Evolutionary conservation across 768 basidiomycete species (phyloP), one percentile per base, ranked within the genome.

Genomic region (Trametes maxima): DNA sequence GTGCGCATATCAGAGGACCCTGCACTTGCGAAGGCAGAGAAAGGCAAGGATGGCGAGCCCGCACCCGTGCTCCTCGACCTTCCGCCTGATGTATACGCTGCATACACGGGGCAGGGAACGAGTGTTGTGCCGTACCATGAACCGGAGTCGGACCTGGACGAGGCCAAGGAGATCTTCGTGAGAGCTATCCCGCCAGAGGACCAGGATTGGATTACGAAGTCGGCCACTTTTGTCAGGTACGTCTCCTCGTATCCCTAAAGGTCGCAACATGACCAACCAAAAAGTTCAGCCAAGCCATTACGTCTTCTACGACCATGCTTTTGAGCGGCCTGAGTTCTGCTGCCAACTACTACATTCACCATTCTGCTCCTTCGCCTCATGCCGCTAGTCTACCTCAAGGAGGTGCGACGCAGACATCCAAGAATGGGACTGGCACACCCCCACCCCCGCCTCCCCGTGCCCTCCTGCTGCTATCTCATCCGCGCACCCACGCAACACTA

Each of bases 1-100:
- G 76, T 89, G 60, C 71, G 74, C 40, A 78, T 90, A 21, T 74
- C 76, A 22, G 89, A 90, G 68, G 88, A 88, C 65, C 79, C 82
- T 1, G 68, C 70, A n/a, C 76, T 92, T 21, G 59, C 63, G 39
- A 40, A 54, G 44, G 70, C 77, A 36, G 72, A 76, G 56, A 72
- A 74, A 16, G 83, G 83, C 7, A 55, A 54, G 49, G 66, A 59
- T n/a, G 63, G 57, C 45, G 53, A 56, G 52, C 56, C 57, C 14
- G 57, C 59, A 13, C 84, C 88, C 0, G 89, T 93, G n/a, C 72
- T 92, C 51, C 82, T 92, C 58, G 88, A 91, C 67, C 82, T 92
- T 33, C 81, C 84, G 0, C 81, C 85, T 52, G 78, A 80, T 14
- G 71, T 70, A 44, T 70, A 74, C 53, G 76, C 74, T 50, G 68